Base-by-base conservation (phyloP, 129 eudicot species). In the Calendula officinalis region DNA sequence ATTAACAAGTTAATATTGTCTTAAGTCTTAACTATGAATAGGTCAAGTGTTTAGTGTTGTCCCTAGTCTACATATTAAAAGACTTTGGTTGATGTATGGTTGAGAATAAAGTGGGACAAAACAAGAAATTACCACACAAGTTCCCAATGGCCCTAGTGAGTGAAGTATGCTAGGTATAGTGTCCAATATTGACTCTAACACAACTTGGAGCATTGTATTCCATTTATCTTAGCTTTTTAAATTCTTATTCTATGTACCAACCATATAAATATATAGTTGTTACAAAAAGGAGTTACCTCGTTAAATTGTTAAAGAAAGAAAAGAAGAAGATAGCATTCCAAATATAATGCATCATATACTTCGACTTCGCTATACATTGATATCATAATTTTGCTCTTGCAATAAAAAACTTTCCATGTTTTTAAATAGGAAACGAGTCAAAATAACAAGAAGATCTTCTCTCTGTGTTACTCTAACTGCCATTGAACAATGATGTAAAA, bases 51-150 rank as follows among this genome's bases (percentile, higher is more conserved):
- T 10, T 30, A 32, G 60, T 37, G 16, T 8, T 8, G 57, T 15
- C 45, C 45, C 57, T 49, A 14, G 56, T 64, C 37, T 64, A 56
- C 2, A 22, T 22, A 10, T 22, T 22, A 64, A 47, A 64, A 15
- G 36, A 38, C 17, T 27, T 12, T 11, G 38, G 40, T 33, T 33
- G 39, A 60, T 39, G 68, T 11, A 13, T 27, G 56, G 55, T 46
- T 63, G 7, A 47, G 32, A 63, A 37, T 41, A 54, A 1, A 41
- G 32, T 6, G 34, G 62, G 40, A 54, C 72, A 56, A 54, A 67
- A 39, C 53, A 54, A 53, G 72, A 67, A 67, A 67, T 67, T 54
- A 67, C 72, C 54, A 41, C 32, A 54, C 72, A 67, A 54, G 54
- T 67, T 67, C 72, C 62, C 63, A 67, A 47, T 63, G 68, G 41